A percentile compares a stretch with the other conserved stretches of the same genome.
phyloP scores from a whole-genome alignment of 176 grass and related monocot genomes.

The Elaeis guineensis region DNA sequence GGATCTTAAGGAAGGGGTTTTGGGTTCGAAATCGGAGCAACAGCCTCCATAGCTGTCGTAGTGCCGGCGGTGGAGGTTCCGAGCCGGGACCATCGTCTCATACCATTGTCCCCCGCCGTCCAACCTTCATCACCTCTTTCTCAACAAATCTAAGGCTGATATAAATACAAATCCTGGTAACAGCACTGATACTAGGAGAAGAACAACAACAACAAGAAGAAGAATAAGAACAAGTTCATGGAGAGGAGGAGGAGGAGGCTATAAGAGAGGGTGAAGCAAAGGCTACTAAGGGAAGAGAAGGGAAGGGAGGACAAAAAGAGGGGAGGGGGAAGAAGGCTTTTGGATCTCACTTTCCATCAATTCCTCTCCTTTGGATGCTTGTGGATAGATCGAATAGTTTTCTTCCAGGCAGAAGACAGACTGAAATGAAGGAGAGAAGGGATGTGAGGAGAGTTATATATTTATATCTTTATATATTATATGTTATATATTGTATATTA shows the following conservation, averaged over 20 bases:
- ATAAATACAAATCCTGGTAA: too few species aligned
- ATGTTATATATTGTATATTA: slow-evolving; percentile 8
- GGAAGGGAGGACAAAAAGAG: not conserved
- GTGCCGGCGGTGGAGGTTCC: slow-evolving; percentile 19
- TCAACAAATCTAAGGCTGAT: too few species aligned
- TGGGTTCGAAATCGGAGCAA: slow-evolving; percentile 17
- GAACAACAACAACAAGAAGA: not conserved
- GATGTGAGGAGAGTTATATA: slow-evolving; percentile 7
- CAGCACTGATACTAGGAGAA: not conserved
- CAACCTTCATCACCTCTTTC: not conserved
- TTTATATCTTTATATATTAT: slow-evolving; percentile 9
- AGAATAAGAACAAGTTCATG: slow-evolving; percentile 1
- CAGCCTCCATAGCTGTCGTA: slow-evolving; percentile 13
- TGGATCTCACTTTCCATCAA: slow-evolving; percentile 18
- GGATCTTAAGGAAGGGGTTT: not conserved
- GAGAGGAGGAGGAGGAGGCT: slow-evolving; percentile 1
- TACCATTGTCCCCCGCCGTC: slow-evolving; percentile 29
- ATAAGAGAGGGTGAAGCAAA: too few species aligned
- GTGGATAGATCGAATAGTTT: slow-evolving; percentile 26
- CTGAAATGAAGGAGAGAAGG: slow-evolving; percentile 6
- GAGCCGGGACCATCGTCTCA: slow-evolving; percentile 20
- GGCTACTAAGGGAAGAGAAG: too few species aligned
- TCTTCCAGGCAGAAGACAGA: slow-evolving; percentile 1
- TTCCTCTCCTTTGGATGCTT: slow-evolving; percentile 11
- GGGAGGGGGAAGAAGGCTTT: not conserved